Conservation (phyloP, 2,329 filamentous ascomycete genomes). For the Fusarium neocosmosporiellum region DNA sequence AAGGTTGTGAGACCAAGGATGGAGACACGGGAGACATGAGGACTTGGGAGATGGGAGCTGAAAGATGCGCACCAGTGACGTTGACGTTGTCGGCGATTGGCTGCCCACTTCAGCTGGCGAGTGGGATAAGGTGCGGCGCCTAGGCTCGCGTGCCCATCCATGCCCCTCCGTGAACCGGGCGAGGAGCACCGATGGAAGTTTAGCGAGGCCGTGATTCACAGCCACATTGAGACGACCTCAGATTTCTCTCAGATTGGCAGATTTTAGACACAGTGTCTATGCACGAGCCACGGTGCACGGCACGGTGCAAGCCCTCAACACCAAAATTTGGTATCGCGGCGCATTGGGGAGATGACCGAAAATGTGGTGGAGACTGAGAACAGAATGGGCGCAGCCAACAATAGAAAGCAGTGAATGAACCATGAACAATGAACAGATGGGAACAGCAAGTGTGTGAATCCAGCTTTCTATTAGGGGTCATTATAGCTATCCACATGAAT, state of each 20-base stretch:
- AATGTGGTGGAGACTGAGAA: background rate
- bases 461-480: background rate
- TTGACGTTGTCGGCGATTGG: conserved; percentile 25
- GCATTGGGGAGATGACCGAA: background rate
- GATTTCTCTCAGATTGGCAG: background rate
- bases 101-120: background rate
- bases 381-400: background rate
- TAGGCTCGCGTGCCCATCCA: conserved; percentile 18
- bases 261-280: background rate
- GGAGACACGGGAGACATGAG: background rate
- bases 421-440: background rate
- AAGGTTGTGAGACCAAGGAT: background rate
- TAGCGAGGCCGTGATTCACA: background rate
- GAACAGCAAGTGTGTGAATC: background rate
- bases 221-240: background rate
- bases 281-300: background rate
- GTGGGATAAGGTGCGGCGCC: conserved; percentile 32
- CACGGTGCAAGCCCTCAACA: background rate
- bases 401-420: background rate
- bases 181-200: background rate
- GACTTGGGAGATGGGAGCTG: conserved; percentile 1
- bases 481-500: background rate
- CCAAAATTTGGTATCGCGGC: background rate
- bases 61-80: conserved; percentile 28
- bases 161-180: background rate